Conservation (phyloP, 1,284 basidiomycete species). For the Cryptococcus depauperatus region DNA sequence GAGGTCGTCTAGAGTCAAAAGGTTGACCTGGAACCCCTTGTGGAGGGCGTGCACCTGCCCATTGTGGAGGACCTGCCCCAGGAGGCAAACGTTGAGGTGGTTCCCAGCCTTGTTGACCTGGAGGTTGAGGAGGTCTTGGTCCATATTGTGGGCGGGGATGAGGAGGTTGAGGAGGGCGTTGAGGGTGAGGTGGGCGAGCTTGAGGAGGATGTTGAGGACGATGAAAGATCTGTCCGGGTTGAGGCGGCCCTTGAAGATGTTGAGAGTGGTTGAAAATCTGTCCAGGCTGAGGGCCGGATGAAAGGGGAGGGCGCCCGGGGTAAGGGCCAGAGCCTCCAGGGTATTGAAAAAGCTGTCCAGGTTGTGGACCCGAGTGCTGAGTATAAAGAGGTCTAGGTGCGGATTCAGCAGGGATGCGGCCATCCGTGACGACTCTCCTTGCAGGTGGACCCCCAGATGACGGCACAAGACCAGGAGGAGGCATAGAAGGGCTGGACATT, state of each 20-base stretch:
- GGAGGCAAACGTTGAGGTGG: slow-evolving; percentile 20
- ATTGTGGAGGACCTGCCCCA: slow-evolving; percentile 13
- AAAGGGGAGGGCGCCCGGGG: slow-evolving; percentile 12
- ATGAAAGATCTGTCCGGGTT: slow-evolving; percentile 44
- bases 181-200: slow-evolving; percentile 3
- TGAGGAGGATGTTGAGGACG: slow-evolving; percentile 20
- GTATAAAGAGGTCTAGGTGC: slow-evolving; percentile 8
- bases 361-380: slow-evolving; percentile 29
- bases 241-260: slow-evolving; percentile 14
- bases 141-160: slow-evolving; percentile 5
- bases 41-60: background rate
- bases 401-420: slow-evolving; percentile 13
- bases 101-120: slow-evolving; percentile 13
- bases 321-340: slow-evolving; percentile 17
- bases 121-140: slow-evolving; percentile 12
- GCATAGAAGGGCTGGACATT: slow-evolving; percentile 17
- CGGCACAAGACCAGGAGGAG: background rate
- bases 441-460: slow-evolving; percentile 4
- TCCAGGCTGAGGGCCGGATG: slow-evolving; percentile 16
- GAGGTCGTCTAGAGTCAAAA: background rate
- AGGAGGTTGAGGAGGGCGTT: background rate
- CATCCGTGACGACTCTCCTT: slow-evolving; percentile 31
- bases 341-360: slow-evolving; percentile 40
- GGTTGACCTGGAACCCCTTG: background rate
- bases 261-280: slow-evolving; percentile 10